Evolutionary conservation across 164 flowering plant species (phyloP).

Genomic region (Houttuynia cordata): DNA sequence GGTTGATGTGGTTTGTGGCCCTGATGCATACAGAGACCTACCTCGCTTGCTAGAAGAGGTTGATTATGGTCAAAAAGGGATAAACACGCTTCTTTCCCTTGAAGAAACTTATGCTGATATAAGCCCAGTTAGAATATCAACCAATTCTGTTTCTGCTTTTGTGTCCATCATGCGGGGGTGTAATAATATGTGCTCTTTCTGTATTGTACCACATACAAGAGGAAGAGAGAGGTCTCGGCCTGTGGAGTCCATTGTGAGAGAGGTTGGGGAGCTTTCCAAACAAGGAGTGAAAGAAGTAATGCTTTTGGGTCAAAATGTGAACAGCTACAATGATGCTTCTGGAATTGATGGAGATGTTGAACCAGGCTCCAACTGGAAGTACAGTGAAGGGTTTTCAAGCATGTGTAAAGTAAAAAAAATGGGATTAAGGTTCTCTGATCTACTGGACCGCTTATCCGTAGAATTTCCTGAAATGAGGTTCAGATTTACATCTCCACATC

Average conservation of each 20-base stretch:
- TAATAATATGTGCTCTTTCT: slow-evolving; percentile 97
- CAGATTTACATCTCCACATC: slow-evolving; percentile 96
- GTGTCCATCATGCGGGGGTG: slow-evolving; percentile 98
- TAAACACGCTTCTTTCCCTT: slow-evolving; percentile 91
- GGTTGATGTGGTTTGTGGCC: slow-evolving; percentile 99
- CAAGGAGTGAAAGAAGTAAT: slow-evolving; percentile 90
- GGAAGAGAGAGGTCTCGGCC: slow-evolving; percentile 95
- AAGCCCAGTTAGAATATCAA: slow-evolving; percentile 74
- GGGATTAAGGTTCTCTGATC: slow-evolving; percentile 87
- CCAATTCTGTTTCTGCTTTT: slow-evolving; percentile 78
- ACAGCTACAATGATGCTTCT: slow-evolving; percentile 88
- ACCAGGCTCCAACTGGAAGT: slow-evolving; percentile 53
- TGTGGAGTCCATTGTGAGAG: slow-evolving; percentile 84
- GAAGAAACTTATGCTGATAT: slow-evolving; percentile 99
- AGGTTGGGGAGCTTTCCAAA: slow-evolving; percentile 75
- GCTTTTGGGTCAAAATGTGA: slow-evolving; percentile 96
- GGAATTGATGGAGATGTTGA: slow-evolving; percentile 42
- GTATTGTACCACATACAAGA: slow-evolving; percentile 94
- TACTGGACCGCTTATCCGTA: slow-evolving; percentile 61
- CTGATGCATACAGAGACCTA: slow-evolving; percentile 92
- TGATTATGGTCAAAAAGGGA: slow-evolving; percentile 91
- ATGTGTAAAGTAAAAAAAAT: slow-evolving; percentile 63
- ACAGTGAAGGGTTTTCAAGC: slow-evolving; percentile 89
- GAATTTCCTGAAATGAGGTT: slow-evolving; percentile 95
- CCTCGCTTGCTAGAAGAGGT: slow-evolving; percentile 85